Percentiles rank a stretch among this genome's conserved stretches.
These are phyloP conservation scores for Aspergillus jensenii DNA, from an alignment of 2,329 filamentous ascomycete genomes.

Conservation along the genomic window DNA sequence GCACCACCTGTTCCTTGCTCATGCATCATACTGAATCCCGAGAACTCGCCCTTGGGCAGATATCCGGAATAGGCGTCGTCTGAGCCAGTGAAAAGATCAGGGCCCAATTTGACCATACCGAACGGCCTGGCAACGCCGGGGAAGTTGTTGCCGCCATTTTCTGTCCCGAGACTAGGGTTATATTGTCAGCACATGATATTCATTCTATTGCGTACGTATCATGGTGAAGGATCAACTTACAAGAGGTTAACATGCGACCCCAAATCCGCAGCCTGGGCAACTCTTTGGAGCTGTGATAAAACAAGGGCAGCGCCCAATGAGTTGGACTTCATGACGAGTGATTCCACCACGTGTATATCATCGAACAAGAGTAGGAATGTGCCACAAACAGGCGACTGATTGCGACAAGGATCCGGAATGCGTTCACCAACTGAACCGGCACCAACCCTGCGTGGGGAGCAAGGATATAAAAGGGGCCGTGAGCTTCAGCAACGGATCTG, in stretches of 20 bases:
- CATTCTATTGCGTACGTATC: too few species aligned
- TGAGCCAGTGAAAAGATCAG: conserved; percentile 36
- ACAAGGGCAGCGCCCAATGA: conserved; percentile 11
- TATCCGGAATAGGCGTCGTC: conserved; percentile 46
- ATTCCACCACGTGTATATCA: neutral
- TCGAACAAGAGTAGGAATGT: neutral
- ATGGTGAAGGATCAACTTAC: conserved; percentile 16
- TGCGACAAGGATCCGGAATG: neutral
- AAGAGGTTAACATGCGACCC: conserved; percentile 31
- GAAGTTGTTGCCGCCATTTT: conserved; percentile 44
- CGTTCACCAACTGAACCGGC: neutral
- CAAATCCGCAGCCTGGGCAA: conserved; percentile 18
- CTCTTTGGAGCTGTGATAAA: conserved; percentile 15
- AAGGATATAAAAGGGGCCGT: neutral
- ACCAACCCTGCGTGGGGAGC: neutral
- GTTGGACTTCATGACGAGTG: conserved; percentile 10
- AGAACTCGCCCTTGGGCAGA: conserved; percentile 50
- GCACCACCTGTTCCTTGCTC: conserved; percentile 68
- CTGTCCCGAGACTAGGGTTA: conserved; percentile 26
- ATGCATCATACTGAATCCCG: conserved; percentile 64
- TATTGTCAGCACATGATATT: neutral
- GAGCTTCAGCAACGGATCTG: neutral
- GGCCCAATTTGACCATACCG: conserved; percentile 45
- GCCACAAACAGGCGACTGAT: neutral
- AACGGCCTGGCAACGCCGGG: conserved; percentile 44